Evolutionary conservation across 2,329 filamentous ascomycete genomes (phyloP).

Genomic region (Fusarium sp.): DNA sequence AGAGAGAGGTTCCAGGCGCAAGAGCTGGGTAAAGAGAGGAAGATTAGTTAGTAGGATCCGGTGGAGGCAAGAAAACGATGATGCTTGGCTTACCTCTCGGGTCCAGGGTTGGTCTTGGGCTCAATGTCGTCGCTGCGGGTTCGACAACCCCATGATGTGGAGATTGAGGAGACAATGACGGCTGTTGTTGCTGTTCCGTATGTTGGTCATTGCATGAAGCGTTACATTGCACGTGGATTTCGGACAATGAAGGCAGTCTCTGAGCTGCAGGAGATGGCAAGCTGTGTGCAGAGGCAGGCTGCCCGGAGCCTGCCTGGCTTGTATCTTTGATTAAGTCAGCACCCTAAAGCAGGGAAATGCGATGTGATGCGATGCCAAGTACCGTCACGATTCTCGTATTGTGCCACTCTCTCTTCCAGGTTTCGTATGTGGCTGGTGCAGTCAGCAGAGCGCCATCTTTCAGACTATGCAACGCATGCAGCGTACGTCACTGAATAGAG

Average conservation of each 20-base stretch:
- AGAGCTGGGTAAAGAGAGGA: background rate
- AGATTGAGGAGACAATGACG: background rate
- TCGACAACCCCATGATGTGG: background rate
- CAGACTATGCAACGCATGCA: background rate
- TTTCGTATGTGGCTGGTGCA: background rate
- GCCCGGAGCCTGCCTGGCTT: background rate
- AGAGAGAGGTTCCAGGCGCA: conserved; percentile 2
- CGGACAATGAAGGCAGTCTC: background rate
- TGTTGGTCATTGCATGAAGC: background rate
- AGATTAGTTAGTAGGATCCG: background rate
- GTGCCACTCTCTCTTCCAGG: background rate
- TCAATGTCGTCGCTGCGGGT: background rate
- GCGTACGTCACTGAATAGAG: conserved; percentile 21
- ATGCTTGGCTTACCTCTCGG: background rate
- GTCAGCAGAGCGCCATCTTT: background rate
- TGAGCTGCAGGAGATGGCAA: background rate
- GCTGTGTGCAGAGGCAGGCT: background rate
- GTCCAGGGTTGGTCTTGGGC: background rate
- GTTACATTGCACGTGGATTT: background rate
- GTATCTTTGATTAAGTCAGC: background rate
- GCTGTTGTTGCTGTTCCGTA: background rate
- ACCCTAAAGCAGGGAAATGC: background rate
- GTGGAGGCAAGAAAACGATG: background rate
- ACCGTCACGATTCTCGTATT: background rate
- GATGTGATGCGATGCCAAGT: background rate